Conservation (phyloP, 1,284 basidiomycete genomes). For the Ceratobasidium sp. region DNA sequence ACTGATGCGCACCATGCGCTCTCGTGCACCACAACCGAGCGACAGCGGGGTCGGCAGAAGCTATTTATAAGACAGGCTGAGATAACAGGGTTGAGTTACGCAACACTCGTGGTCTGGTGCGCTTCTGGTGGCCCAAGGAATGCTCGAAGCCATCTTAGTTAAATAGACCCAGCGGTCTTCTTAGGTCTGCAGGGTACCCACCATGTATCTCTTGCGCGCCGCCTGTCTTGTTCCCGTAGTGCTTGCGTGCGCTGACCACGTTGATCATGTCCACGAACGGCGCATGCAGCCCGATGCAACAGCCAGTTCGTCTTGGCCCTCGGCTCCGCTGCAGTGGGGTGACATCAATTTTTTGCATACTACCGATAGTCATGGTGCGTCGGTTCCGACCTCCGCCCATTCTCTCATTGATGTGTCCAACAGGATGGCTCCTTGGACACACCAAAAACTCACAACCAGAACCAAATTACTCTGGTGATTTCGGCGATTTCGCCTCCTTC, state of each 20-base stretch:
- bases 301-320: slow-evolving; percentile 38
- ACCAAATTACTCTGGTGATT: slow-evolving; percentile 79
- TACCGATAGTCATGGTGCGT: slow-evolving; percentile 73
- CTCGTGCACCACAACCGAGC: too few relatives aligned
- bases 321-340: slow-evolving; percentile 69
- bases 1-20: too few relatives aligned
- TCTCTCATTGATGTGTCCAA: slow-evolving; percentile 43
- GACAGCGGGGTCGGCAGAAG: too few relatives aligned
- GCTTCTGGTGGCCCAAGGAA: too few relatives aligned
- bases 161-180: too few relatives aligned
- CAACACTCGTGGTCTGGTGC: too few relatives aligned
- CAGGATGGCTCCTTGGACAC: slow-evolving; percentile 75
- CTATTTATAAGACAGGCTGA: too few relatives aligned
- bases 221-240: slow-evolving; percentile 11
- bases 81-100: too few relatives aligned
- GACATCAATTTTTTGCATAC: slow-evolving; percentile 82
- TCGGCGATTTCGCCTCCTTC: slow-evolving; percentile 83
- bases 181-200: too few relatives aligned
- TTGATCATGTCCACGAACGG: slow-evolving; percentile 9
- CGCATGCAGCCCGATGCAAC: slow-evolving; percentile 37
- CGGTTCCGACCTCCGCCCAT: not conserved
- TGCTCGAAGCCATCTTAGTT: too few relatives aligned
- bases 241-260: slow-evolving; percentile 28
- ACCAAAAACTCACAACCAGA: slow-evolving; percentile 72
- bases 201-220: slow-evolving; percentile 7